Base-by-base conservation (phyloP, 2,329 filamentous ascomycete genomes). In the Geoglossum cookeanum region DNA sequence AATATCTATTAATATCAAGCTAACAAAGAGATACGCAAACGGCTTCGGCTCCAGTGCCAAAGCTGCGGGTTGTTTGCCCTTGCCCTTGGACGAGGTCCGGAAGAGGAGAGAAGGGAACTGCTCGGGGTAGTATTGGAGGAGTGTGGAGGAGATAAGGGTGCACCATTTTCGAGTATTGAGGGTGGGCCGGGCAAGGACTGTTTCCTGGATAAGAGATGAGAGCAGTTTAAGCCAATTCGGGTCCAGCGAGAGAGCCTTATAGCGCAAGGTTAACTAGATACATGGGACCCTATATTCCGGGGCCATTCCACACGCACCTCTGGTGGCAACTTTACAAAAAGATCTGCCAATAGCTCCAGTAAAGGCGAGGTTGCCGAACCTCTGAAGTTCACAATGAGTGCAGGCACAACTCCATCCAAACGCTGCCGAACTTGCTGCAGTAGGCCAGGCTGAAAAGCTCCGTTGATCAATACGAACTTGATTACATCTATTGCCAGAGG, bases 1-100 rank as follows among this genome's bases (percentile, higher is more conserved):
- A 30, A 85, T 72, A 64, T 86, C 83, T 58, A 84, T 78, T 37
- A 84, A 74, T 5, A 84, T 64, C n/a, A 84, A 74, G 61, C 78
- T 83, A 57, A 84, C 67, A 58, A 85, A 74, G 3, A 85, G 70
- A 62, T 81, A 84, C 0, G 78, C 75, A 60, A 80, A 78, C 0
- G 80, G 75, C 59, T 78, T 80, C 37, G 73, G 70, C 8, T 67
- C 63, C 5, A 1, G 11, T 42, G 30, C 5, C 9, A 29, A 13
- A 13, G 4, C 7, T 22, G 51, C 30, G 51, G 54, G 32, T 29
- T 59, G 45, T 47, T 55, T 57, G 45, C 56, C 22, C 22, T 22
- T 22, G 22, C 22, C 49, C 32, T 57, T 56, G 8, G 55, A 37
- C 3, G 69, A 64, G 57, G 75, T 70, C 6, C 70, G 68, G 68